A percentile compares a stretch with the other conserved stretches of the same genome.
These are phyloP conservation scores for Venturia aucupariae DNA, from an alignment of 2,329 filamentous ascomycete species.

Conservation along the genomic window DNA sequence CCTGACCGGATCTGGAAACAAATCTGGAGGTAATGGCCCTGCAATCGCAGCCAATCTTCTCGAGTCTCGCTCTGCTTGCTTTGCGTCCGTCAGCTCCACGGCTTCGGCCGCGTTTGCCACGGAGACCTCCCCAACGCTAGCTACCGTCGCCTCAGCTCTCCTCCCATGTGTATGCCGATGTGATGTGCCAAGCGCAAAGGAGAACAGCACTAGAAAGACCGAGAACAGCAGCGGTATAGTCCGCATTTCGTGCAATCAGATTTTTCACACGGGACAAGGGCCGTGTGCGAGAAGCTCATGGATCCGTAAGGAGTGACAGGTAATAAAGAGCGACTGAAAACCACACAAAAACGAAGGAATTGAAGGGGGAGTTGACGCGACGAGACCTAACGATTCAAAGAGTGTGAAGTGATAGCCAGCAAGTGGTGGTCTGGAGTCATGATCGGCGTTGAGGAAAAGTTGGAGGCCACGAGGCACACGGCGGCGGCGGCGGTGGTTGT, in stretches of 20 bases:
- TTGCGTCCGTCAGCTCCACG: neutral
- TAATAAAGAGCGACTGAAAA: neutral
- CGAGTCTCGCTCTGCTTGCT: neutral
- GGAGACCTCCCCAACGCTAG: neutral
- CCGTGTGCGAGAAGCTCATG: neutral
- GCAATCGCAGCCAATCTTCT: neutral
- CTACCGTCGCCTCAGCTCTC: neutral
- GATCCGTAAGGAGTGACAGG: neutral
- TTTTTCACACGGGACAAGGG: neutral
- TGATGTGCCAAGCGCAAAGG: neutral
- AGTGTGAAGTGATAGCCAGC: neutral
- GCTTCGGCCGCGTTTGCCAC: neutral
- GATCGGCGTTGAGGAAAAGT: neutral
- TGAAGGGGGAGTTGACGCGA: neutral
- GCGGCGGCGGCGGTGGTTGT: neutral
- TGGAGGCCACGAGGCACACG: slow-evolving; percentile 5
- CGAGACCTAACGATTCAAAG: neutral
- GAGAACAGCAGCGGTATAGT: neutral
- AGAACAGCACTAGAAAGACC: neutral
- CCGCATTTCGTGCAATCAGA: neutral
- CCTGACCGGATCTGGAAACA: slow-evolving; percentile 14
- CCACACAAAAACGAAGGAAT: neutral
- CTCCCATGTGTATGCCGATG: neutral
- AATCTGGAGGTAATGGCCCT: neutral
- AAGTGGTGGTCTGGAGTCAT: neutral